Evolutionary conservation across 257 asterid genomes (phyloP), one percentile per base, ranked within the genome.

Genomic region (Rhazya stricta): DNA sequence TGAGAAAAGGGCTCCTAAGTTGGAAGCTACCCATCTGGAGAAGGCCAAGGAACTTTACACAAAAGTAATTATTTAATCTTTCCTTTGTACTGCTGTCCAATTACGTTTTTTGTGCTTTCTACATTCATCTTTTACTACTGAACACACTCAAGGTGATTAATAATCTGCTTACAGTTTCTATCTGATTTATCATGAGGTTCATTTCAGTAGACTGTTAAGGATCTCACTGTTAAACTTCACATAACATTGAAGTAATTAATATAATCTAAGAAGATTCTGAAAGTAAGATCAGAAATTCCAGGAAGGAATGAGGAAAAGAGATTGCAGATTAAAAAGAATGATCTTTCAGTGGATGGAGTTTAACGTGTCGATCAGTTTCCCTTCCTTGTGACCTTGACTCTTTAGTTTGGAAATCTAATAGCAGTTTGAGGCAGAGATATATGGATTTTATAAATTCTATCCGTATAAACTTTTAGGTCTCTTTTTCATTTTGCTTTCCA

Each of bases 31-130:
- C 45, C 99, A 95, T 88, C 85, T 89, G 41, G 97, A 95, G 91
- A 95, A 95, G 89, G 96, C 99, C 29, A 92, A 92, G 88, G 99
- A 95, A 79, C 92, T 95, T 51, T 92, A 91, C 78, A 91, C 98
- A 3, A 95, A 92, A 82, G 97, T 92, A 89, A 83, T 82, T n/a
- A n/a, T n/a, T n/a, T 56, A 50, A 74, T 76, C 62, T 73, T 73
- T 66, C 56, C 54, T 43, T 83, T 50, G 74, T 25, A 10, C 27
- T 50, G 3, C n/a, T 75, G 19, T 75, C 53, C 29, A 34, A 65
- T 13, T 15, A 45, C 12, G 2, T 2, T 5, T 41, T 21, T 74
- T 66, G 15, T 67, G 30, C 41, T 56, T 41, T 70, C 32, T 23
- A 25, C 36, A 9, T 61, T n/a, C 61, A 36, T 12, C 21, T 69